These are phyloP conservation scores for Backusella westeae DNA, from an alignment of 192 early-diverging fungal genomes.

Conservation along the genomic window DNA sequence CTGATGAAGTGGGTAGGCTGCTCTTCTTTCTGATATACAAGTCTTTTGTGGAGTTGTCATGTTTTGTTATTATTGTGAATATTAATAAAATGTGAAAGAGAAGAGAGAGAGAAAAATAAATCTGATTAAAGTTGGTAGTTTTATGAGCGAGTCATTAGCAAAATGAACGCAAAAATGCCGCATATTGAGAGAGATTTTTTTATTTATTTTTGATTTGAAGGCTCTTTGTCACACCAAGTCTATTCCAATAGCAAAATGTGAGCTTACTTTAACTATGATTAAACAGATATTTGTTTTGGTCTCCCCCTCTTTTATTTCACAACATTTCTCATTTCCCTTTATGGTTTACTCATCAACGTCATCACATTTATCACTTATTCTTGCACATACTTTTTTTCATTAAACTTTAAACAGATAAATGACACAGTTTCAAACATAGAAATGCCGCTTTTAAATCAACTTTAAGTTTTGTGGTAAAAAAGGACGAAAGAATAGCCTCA, in stretches of 20 bases:
- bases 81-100: background rate
- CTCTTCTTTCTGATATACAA: conserved; percentile 28
- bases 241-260: conserved; percentile 10
- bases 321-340: background rate
- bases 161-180: conserved; percentile 7
- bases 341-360: background rate
- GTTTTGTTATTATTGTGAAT: background rate
- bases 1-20: conserved; percentile 32
- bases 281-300: background rate
- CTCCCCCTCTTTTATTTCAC: background rate
- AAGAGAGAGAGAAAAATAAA: background rate
- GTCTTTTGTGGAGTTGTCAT: conserved; percentile 13
- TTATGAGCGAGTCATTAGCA: background rate
- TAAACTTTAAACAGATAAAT: background rate
- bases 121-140: background rate
- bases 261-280: background rate
- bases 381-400: background rate
- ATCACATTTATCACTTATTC: background rate
- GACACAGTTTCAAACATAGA: background rate
- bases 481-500: background rate
- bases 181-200: background rate
- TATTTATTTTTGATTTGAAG: background rate
- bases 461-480: background rate
- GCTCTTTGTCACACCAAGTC: background rate
- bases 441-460: background rate